Percentiles rank a stretch among this genome's conserved stretches.
phyloP scores from a whole-genome alignment of 2,329 filamentous ascomycete species.

The Graphilbum ipis-grandicollis region DNA sequence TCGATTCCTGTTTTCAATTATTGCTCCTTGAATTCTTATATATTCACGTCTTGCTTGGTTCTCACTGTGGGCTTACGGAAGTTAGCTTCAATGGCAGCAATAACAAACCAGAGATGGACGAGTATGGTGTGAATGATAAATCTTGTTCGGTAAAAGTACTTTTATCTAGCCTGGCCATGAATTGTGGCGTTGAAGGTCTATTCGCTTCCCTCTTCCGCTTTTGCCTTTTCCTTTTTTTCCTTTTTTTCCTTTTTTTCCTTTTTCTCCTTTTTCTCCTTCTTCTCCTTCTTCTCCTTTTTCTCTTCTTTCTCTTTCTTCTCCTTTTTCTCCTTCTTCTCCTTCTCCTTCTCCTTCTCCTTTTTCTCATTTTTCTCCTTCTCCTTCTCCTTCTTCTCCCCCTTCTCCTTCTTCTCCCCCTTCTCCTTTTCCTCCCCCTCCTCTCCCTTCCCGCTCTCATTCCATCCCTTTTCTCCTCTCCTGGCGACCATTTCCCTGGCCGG shows the following conservation, averaged over 20 bases:
- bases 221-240: neutral
- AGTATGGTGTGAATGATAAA: no score
- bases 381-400: neutral
- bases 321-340: conserved; percentile 2
- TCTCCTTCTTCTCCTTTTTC: conserved; percentile 2
- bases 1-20: no score
- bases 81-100: no score
- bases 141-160: no score
- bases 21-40: no score
- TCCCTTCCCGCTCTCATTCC: neutral
- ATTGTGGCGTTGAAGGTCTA: no score
- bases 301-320: conserved; percentile 2
- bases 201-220: neutral
- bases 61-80: no score
- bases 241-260: conserved; percentile 1
- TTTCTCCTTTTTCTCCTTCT: neutral
- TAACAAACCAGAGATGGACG: no score
- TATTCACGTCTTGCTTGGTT: no score
- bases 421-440: neutral
- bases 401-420: conserved; percentile 1
- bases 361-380: neutral
- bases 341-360: neutral
- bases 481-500: neutral
- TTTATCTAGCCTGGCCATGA: no score
- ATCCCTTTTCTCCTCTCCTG: neutral